phyloP scores from a whole-genome alignment of 441 rosid species.

The Adansonia grandidieri region DNA sequence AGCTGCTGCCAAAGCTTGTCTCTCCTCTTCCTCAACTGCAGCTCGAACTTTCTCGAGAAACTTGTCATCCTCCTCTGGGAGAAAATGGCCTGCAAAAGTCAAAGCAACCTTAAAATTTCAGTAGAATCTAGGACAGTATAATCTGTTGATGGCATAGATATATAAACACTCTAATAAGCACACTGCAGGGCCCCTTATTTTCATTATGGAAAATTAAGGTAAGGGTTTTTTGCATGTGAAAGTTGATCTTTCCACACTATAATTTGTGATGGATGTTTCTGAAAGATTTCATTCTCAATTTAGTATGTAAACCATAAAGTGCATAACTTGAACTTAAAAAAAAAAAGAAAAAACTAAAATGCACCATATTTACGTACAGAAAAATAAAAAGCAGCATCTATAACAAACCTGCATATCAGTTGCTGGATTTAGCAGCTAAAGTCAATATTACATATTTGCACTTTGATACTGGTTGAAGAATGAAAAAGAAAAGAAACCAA shows the following conservation, averaged over 20 bases:
- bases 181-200: not conserved
- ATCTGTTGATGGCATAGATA: not conserved
- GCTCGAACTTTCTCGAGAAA: slow-evolving; percentile 89
- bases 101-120: slow-evolving; percentile 18
- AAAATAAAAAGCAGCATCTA: not conserved
- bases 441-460: not conserved
- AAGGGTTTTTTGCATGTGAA: not conserved
- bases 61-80: slow-evolving; percentile 91
- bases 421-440: not conserved
- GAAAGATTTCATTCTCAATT: not conserved
- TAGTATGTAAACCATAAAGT: not conserved
- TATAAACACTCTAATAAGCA: not conserved
- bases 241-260: not conserved
- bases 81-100: slow-evolving; percentile 73
- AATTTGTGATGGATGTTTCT: not conserved
- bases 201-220: not conserved
- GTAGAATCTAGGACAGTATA: not conserved
- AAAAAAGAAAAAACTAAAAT: not conserved
- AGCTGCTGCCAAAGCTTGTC: slow-evolving; percentile 61
- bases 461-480: not conserved
- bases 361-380: slow-evolving; percentile 3
- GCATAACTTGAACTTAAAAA: not conserved
- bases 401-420: not conserved
- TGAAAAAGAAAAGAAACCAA: not conserved
- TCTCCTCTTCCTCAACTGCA: slow-evolving; percentile 94